Conservation (phyloP, 169 alveolate species). For the Hammondia hammondi region DNA sequence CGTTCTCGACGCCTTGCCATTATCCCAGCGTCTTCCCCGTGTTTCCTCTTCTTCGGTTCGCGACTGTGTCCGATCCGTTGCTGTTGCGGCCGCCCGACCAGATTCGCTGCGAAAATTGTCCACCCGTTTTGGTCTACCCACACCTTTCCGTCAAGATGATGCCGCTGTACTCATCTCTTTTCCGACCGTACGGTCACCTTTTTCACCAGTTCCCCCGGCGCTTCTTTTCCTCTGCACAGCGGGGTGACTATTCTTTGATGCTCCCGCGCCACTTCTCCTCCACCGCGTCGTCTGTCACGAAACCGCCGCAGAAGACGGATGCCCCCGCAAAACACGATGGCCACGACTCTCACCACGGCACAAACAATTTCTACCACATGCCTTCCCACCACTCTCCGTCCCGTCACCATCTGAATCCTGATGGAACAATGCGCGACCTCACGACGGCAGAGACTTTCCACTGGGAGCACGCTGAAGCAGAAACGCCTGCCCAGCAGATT, state of each 20-base stretch:
- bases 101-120: too few relatives aligned
- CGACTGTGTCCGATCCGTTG: too few relatives aligned
- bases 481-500: constrained; percentile 83
- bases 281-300: neutral
- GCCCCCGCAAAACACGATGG: neutral
- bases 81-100: too few relatives aligned
- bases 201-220: neutral
- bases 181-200: neutral
- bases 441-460: constrained; percentile 82
- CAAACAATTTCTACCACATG: constrained; percentile 38
- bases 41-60: too few relatives aligned
- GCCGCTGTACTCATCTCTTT: neutral
- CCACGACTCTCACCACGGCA: neutral
- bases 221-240: neutral
- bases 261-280: neutral
- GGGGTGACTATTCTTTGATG: neutral
- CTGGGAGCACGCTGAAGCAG: constrained; percentile 84
- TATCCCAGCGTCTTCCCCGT: too few relatives aligned
- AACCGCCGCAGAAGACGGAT: neutral
- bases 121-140: neutral
- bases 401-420: constrained; percentile 83
- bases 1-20: too few relatives aligned
- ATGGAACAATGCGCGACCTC: constrained; percentile 80
- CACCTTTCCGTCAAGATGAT: neutral
- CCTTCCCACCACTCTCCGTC: constrained; percentile 84